These are phyloP conservation scores for Fusarium pseudograminearum DNA, from an alignment of 2,329 filamentous ascomycete species.

Conservation along the genomic window DNA sequence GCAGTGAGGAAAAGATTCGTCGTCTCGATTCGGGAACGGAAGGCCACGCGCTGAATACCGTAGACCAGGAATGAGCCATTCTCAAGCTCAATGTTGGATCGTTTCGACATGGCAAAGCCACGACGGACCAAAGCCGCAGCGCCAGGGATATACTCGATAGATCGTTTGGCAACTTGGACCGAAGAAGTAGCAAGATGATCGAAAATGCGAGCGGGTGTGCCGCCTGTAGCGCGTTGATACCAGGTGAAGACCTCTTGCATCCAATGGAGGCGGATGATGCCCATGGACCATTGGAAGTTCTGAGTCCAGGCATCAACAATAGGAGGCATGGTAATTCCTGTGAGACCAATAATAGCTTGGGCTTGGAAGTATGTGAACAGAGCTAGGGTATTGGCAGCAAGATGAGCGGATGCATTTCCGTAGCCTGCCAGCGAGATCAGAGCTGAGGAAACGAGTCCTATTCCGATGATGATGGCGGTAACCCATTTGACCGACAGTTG, in stretches of 20 bases:
- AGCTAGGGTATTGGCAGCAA: slow-evolving; percentile 91
- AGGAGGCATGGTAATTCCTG: slow-evolving; percentile 82
- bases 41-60: slow-evolving; percentile 92
- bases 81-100: slow-evolving; percentile 65
- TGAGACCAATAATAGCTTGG: slow-evolving; percentile 90
- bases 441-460: slow-evolving; percentile 86
- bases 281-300: slow-evolving; percentile 98
- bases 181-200: slow-evolving; percentile 79
- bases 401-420: slow-evolving; percentile 92
- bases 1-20: slow-evolving; percentile 96
- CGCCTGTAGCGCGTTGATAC: slow-evolving; percentile 95
- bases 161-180: slow-evolving; percentile 80
- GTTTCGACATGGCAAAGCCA: slow-evolving; percentile 65
- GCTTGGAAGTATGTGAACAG: slow-evolving; percentile 95
- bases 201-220: slow-evolving; percentile 82
- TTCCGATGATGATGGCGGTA: slow-evolving; percentile 86
- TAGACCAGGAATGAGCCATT: slow-evolving; percentile 73
- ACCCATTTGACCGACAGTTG: slow-evolving; percentile 89
- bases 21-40: slow-evolving; percentile 83
- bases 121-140: slow-evolving; percentile 64
- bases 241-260: slow-evolving; percentile 90
- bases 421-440: slow-evolving; percentile 90
- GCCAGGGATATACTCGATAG: slow-evolving; percentile 55
- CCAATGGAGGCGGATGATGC: slow-evolving; percentile 86
- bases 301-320: slow-evolving; percentile 94